Evolutionary conservation across 177 flowering plant species (phyloP).

Genomic region (Telopea speciosissima): DNA sequence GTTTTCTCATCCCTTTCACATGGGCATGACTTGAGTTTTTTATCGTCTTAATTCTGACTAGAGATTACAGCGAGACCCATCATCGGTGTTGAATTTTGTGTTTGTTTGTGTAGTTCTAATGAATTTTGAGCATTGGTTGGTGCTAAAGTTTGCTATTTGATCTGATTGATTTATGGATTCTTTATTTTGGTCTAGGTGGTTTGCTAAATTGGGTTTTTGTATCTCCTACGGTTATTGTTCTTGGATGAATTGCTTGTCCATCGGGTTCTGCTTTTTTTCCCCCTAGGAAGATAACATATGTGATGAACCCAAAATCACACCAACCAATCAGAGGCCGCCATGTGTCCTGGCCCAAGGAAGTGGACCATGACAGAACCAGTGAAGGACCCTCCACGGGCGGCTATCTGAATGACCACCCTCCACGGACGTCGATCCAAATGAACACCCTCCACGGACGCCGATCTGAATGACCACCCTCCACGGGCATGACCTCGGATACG

Average conservation of each 20-base stretch:
- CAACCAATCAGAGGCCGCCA: too few species aligned
- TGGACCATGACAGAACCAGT: too few species aligned
- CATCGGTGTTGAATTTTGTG: constrained; percentile 15
- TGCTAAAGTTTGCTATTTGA: constrained; percentile 16
- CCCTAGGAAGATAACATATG: too few species aligned
- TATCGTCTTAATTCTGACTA: neutral
- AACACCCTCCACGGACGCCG: too few species aligned
- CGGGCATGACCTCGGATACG: too few species aligned
- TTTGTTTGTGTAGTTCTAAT: constrained; percentile 9
- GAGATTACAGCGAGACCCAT: neutral
- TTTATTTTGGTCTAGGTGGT: neutral
- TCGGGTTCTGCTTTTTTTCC: constrained; percentile 5
- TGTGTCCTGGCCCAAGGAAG: too few species aligned
- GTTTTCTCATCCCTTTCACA: neutral
- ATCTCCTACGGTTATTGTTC: constrained; percentile 1
- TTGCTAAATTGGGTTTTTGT: constrained; percentile 9
- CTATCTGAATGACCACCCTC: too few species aligned
- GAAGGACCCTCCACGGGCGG: too few species aligned
- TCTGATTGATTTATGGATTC: constrained; percentile 17
- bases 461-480: too few species aligned
- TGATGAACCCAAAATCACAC: too few species aligned
- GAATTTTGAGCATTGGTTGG: constrained; percentile 10
- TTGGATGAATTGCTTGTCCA: constrained; percentile 4
- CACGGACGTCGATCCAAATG: too few species aligned
- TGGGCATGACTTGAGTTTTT: neutral